Percentiles rank a stretch among this genome's conserved stretches.
Evolutionary conservation across 176 grass and related monocot genomes (phyloP).

Genomic region (Triticum aestivum): DNA sequence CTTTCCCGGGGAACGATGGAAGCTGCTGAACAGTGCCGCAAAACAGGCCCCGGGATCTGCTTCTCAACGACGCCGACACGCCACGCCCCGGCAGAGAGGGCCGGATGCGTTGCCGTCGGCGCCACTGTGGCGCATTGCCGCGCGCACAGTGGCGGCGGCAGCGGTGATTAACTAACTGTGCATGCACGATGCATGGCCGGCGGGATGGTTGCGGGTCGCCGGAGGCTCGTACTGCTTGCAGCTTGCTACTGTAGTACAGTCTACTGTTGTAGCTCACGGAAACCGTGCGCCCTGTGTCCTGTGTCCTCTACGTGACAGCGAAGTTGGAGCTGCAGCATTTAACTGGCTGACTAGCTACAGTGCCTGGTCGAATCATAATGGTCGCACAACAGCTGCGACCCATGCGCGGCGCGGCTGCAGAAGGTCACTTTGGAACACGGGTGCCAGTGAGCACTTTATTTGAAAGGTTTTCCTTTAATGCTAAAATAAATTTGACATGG

Average conservation of each 20-base stretch:
- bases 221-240: not conserved
- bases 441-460: no score
- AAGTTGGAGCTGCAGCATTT: conserved; percentile 33
- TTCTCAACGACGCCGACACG: not conserved
- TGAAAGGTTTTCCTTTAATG: no score
- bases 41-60: not conserved
- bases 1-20: not conserved
- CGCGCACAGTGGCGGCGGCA: not conserved
- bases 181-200: not conserved
- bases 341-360: not conserved
- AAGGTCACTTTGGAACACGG: no score
- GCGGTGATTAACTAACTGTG: not conserved
- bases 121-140: not conserved
- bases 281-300: not conserved
- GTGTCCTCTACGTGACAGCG: not conserved
- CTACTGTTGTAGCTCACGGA: not conserved
- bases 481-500: no score
- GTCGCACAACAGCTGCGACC: not conserved
- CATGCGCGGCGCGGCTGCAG: not conserved
- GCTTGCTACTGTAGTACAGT: not conserved
- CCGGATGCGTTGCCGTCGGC: not conserved
- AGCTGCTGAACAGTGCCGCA: not conserved
- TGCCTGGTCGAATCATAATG: not conserved
- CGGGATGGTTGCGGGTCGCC: not conserved
- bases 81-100: not conserved